Evolutionary conservation across 306 rosid genomes (phyloP), one percentile per base, ranked within the genome.

Genomic region (Abrus pulchellus): DNA sequence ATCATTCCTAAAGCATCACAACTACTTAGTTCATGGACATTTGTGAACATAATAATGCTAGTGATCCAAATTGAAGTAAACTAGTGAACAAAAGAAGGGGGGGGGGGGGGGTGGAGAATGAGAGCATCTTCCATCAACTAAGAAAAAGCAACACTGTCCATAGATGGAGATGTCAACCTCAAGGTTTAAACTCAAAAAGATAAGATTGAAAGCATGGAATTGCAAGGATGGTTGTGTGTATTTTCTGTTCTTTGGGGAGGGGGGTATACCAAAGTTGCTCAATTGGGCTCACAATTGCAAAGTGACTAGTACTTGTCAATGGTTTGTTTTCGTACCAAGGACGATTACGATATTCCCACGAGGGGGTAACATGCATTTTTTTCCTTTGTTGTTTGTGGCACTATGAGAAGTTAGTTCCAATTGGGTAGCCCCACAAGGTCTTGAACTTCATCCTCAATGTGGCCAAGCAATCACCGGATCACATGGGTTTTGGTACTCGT

Each of bases 331-430:
- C 65, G 89, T 83, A 86, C 83, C 30, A 83, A 85, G 89, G 91
- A 89, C 82, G 85, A 88, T 86, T 79, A 88, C 78, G 91, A 90
- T 77, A 84, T 77, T 57, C 88, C 89, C 97, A 94, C 90, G 92
- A 90, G 97, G 92, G 89, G 86, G 92, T 90, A 93, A 91, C 94
- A 84, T 89, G 97, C 91, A 82, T 78, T 47, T n/a, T 84, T 75
- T 33, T 20, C 67, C 47, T 13, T 77, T 53, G 34, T 72, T 78
- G 84, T 88, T 85, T 87, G 87, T 72, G 83, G 43, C 78, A 61
- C 28, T 44, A 32, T 55, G 73, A 67, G 44, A 1, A 67, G 60
- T 61, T 44, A 53, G 70, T 60, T 44, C 27, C 48, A 59, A 82
- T 65, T 40, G 38, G 73, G n/a, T 3, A 72, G 56, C 83, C 86